Evolutionary conservation across 306 rosid species (phyloP), one percentile per base, ranked within the genome.

Genomic region (Oxytropis ochrocephala): DNA sequence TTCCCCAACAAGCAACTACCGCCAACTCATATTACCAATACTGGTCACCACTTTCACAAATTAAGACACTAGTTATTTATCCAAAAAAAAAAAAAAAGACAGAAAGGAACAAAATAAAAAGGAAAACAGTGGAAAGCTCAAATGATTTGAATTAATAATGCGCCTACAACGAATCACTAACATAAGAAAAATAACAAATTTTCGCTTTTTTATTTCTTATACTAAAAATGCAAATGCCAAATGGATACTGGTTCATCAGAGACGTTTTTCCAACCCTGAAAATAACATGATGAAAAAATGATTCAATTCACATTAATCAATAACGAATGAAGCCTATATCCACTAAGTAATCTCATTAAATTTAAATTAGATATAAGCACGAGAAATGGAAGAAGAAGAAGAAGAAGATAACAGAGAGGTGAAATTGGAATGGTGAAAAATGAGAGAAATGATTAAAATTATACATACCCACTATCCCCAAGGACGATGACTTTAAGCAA

Each of bases 261-360:
- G 97, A 88, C 0, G 97, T 90, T 77, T 90, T 93, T 19, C 98
- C 98, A 53, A 92, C 96, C 75, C 98, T 92, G 98, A 78, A 84
- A 75, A 73, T 6, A n/a, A 38, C 50, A 55, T 24, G 30, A 68
- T 32, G 11, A 64, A 71, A 50, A 57, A 42, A 11, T 14, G 29
- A 64, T 8, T 58, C n/a, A 6, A 77, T n/a, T 6, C 19, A 69
- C 17, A 56, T 63, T 53, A 9, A 13, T 39, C 19, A 32, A 50
- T 35, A 32, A 29, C 10, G 11, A 36, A 29, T 9, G 11, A 36
- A 13, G 39, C 42, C 0, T 24, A 24, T 24, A 24, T 52, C 35
- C 50, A 17, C n/a, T 5, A 44, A 52, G 17, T 46, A 13, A 53
- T 68, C 27, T 33, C 64, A 59, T 8, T 16, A 58, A 38, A 16